Conservation (phyloP, 202 grass and related monocot genomes). For the Musa balbisiana region DNA sequence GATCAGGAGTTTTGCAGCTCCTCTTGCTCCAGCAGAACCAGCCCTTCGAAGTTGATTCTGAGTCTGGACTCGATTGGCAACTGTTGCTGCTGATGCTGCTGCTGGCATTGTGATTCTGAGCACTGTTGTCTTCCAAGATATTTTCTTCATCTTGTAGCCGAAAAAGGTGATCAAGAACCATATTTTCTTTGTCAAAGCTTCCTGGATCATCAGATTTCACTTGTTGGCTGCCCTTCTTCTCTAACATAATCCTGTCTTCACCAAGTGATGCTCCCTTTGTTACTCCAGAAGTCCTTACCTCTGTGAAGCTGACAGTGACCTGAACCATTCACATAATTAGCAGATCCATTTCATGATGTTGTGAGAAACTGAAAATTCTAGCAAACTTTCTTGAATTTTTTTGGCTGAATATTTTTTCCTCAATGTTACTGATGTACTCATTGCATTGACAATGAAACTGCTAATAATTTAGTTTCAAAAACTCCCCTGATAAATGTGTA, state of each 20-base stretch:
- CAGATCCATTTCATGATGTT: neutral
- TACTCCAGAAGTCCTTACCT: neutral
- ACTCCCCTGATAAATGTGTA: neutral
- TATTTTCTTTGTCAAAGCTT: conserved; percentile 22
- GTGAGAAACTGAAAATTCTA: neutral
- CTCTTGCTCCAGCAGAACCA: conserved; percentile 47
- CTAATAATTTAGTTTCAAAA: no score
- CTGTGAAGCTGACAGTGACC: conserved; percentile 7
- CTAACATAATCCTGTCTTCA: neutral
- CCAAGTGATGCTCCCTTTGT: neutral
- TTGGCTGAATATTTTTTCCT: neutral
- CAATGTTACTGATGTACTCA: no score
- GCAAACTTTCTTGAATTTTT: neutral
- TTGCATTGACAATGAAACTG: no score
- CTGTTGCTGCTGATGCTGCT: conserved; percentile 54
- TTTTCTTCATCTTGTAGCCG: conserved; percentile 41
- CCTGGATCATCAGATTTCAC: conserved; percentile 13
- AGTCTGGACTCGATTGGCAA: conserved; percentile 46
- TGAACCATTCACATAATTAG: conserved; percentile 2
- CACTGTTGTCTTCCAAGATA: conserved; percentile 30
- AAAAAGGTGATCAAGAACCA: conserved; percentile 44
- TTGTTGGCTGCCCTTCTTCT: conserved; percentile 3
- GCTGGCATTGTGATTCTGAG: conserved; percentile 27
- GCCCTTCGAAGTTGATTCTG: conserved; percentile 36
- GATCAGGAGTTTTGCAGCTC: conserved; percentile 27